Evolutionary conservation across 1,139 yeast species (phyloP).

Genomic region (Meyerozyma smithsonii): DNA sequence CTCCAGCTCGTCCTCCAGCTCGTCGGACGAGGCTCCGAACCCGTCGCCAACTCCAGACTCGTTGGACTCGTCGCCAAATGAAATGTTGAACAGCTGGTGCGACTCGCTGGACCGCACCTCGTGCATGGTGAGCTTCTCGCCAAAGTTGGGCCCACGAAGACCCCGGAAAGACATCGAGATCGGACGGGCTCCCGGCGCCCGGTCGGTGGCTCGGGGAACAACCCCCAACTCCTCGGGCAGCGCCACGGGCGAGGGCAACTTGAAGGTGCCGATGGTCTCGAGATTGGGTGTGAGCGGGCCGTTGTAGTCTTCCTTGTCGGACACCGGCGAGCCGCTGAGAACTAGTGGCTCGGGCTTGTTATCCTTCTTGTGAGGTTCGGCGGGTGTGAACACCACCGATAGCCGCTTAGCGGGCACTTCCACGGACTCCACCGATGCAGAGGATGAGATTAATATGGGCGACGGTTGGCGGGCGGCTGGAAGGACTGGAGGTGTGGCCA

Average conservation of each 20-base stretch:
- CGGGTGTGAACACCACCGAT: background rate
- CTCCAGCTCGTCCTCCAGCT: slow-evolving; percentile 24
- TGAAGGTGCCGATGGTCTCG: background rate
- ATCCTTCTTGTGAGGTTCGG: background rate
- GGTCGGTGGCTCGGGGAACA: background rate
- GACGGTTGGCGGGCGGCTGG: background rate
- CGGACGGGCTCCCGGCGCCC: slow-evolving; percentile 35
- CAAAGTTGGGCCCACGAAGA: slow-evolving; percentile 53
- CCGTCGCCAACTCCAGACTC: slow-evolving; percentile 13
- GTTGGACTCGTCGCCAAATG: slow-evolving; percentile 27
- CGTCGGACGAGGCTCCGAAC: slow-evolving; percentile 15
- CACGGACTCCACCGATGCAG: background rate
- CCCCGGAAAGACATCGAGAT: slow-evolving; percentile 68
- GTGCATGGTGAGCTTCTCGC: slow-evolving; percentile 27
- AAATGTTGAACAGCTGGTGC: slow-evolving; percentile 41
- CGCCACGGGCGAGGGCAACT: background rate
- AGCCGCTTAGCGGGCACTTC: background rate
- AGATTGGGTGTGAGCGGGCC: slow-evolving; percentile 1
- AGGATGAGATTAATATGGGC: background rate
- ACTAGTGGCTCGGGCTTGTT: background rate
- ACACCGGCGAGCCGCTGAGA: background rate
- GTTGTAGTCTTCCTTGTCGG: background rate
- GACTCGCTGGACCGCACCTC: slow-evolving; percentile 32
- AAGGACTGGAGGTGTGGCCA: too few species aligned
- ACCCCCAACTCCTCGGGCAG: background rate